Evolutionary conservation across 805 yeast species (phyloP).

Genomic region (Kazachstania africana): DNA sequence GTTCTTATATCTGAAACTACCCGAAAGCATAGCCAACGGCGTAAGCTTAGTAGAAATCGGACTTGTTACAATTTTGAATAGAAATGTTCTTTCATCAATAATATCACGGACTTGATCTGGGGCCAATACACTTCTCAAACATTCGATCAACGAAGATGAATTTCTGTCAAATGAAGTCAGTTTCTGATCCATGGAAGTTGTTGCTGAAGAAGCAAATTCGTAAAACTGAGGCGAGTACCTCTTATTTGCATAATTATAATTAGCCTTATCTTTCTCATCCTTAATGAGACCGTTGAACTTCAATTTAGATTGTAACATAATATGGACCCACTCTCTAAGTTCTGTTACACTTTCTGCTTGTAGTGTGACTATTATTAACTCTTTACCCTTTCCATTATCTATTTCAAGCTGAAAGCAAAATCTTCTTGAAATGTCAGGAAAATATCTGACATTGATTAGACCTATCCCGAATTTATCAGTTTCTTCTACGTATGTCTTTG

Average conservation of each 20-base stretch:
- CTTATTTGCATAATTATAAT: conserved; percentile 38
- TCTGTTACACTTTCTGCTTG: conserved; percentile 72
- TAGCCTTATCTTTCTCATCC: conserved; percentile 18
- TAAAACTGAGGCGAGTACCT: conserved; percentile 53
- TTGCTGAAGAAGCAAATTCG: conserved; percentile 55
- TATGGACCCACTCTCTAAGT: conserved; percentile 59
- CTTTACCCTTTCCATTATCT: conserved; percentile 2
- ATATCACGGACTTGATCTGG: conserved; percentile 12
- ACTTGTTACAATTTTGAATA: conserved; percentile 32
- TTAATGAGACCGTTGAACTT: conserved; percentile 29
- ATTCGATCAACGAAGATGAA: conserved; percentile 13
- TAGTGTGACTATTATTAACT: conserved; percentile 30
- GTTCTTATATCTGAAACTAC: conserved; percentile 11
- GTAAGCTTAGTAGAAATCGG: conserved; percentile 67
- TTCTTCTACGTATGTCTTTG: conserved; percentile 68
- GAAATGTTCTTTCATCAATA: conserved; percentile 7
- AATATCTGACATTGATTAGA: conserved; percentile 49
- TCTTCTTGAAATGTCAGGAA: conserved; percentile 56
- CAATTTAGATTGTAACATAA: conserved; percentile 46
- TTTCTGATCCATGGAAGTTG: conserved; percentile 37
- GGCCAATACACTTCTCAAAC: conserved; percentile 14
- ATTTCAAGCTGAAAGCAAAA: conserved; percentile 75
- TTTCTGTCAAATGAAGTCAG: conserved; percentile 8
- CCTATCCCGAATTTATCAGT: conserved; percentile 76
- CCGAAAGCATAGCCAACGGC: conserved; percentile 51